Conservation (phyloP, 2,329 filamentous ascomycete species). For the Alternaria longipes region DNA sequence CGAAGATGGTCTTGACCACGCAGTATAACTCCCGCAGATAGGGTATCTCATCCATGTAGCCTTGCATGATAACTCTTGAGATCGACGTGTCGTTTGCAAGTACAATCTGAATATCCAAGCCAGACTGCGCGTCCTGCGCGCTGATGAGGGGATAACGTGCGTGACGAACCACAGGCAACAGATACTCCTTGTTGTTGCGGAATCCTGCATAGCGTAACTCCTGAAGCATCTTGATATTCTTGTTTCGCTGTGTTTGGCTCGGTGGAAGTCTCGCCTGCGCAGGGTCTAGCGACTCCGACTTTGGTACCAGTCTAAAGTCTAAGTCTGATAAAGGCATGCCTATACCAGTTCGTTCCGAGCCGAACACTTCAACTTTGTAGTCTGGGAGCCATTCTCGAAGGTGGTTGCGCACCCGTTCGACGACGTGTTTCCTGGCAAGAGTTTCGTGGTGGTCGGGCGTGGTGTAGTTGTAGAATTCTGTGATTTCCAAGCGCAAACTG, state of each 20-base stretch:
- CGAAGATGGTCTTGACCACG: slow-evolving; percentile 60
- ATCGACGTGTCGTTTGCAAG: slow-evolving; percentile 53
- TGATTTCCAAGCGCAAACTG: slow-evolving; percentile 42
- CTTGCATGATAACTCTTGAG: slow-evolving; percentile 55
- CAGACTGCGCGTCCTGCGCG: slow-evolving; percentile 57
- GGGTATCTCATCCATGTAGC: slow-evolving; percentile 61
- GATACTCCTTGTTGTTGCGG: slow-evolving; percentile 15
- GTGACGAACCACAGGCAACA: slow-evolving; percentile 32
- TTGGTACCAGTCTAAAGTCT: slow-evolving; percentile 55
- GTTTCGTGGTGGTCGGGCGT: slow-evolving; percentile 56
- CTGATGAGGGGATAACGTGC: slow-evolving; percentile 54
- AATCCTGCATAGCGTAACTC: slow-evolving; percentile 13
- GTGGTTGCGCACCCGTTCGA: slow-evolving; percentile 39
- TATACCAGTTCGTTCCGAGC: slow-evolving; percentile 64
- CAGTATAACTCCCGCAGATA: slow-evolving; percentile 61
- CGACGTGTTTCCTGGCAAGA: slow-evolving; percentile 47
- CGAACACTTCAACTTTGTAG: slow-evolving; percentile 57
- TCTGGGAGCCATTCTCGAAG: slow-evolving; percentile 31
- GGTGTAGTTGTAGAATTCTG: slow-evolving; percentile 37
- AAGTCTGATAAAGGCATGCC: slow-evolving; percentile 64
- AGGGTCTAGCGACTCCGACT: slow-evolving; percentile 11
- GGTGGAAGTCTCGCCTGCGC: slow-evolving; percentile 26
- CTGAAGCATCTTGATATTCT: slow-evolving; percentile 11
- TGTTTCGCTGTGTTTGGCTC: slow-evolving; percentile 12
- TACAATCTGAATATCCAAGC: slow-evolving; percentile 63